Base-by-base conservation (phyloP, 345 rosid species). In the Melaleuca alternifolia region DNA sequence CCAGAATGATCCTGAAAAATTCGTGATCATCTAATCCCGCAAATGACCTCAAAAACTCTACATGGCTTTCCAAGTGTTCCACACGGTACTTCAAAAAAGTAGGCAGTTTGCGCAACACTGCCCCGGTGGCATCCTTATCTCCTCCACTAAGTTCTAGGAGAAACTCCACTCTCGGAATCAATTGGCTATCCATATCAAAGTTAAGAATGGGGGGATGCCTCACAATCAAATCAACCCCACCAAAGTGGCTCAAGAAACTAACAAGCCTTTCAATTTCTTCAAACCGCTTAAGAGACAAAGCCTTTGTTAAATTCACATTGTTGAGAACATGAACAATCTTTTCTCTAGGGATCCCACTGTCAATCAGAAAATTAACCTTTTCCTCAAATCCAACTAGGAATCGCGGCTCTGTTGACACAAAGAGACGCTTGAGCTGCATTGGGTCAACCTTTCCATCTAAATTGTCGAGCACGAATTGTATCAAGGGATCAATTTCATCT, bases 121-220 rank as follows among this genome's bases (percentile, higher is more conserved):
- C 76, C 51, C 93, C 93, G 0, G 96, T 91, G 84, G 95, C 93
- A 54, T 87, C 91, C 85, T 90, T 91, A 61, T 96, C 95, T 85
- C 93, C 95, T 62, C 96, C 95, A 37, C 98, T 94, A 30, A 94
- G 93, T 91, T 91, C 87, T 85, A 85, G 87, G 44, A 94, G 94
- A 86, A 93, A 88, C 84, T 87, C 90, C 75, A 96, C 87, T 87
- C 93, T 92, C 3, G 98, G 98, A 87, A 92, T 88, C 90, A 96
- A 76, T 89, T 93, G 99, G 85, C 89, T 79, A 59, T 90, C 92
- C 89, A 95, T 91, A 85, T 95, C 94, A 83, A 86, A 91, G 54
- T 95, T 93, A 86, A 96, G 94, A 84, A 94, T 86, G 14, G 82
- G 57, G 5, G 97, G 98, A 20, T 95, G 90, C 86, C 91, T 92